Conservation (phyloP, 176 grass and related monocot genomes). For the Zea mays region Zm-B73-REFERENCE-NAM-5.0 NC_050096.1:186921001-186921500, state of each 20-base stretch:
- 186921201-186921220: background rate
- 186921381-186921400: too few relatives aligned
- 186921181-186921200: background rate
- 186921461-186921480: too few relatives aligned
- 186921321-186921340: slow-evolving; percentile 38
- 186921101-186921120: background rate
- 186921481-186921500: too few relatives aligned
- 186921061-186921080: too few relatives aligned
- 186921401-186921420: background rate
- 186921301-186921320: background rate
- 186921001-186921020: slow-evolving; percentile 40
- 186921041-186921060: background rate
- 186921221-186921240: background rate
- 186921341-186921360: background rate
- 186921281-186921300: slow-evolving; percentile 20
- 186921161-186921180: background rate
- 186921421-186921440: too few relatives aligned
- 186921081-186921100: background rate
- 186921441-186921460: too few relatives aligned
- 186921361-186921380: background rate
- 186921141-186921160: background rate
- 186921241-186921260: background rate
- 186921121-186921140: background rate
- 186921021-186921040: slow-evolving; percentile 48
- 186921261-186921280: background rate